Evolutionary conservation across 352 stramenopile species (phyloP).

Genomic region (Globisporangium paddicum): DNA sequence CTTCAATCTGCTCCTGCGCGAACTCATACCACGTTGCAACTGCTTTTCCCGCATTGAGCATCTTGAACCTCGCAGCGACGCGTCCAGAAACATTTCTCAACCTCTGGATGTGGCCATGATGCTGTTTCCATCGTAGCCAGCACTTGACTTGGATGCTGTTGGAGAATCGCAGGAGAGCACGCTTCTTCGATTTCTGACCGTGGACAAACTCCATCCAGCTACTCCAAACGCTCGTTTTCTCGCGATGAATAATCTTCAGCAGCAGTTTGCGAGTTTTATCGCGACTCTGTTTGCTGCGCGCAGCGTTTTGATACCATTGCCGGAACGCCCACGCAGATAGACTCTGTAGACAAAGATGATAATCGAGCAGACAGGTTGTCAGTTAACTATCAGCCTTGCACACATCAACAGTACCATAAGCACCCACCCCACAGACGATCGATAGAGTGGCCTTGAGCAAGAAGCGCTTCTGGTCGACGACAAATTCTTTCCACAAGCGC

Average conservation of each 20-base stretch:
- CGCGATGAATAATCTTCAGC: constrained; percentile 46
- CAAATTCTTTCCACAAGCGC: constrained; percentile 46
- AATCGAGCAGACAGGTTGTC: background rate
- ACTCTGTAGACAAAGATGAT: constrained; percentile 24
- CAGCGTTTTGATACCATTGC: constrained; percentile 47
- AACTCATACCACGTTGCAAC: constrained; percentile 70
- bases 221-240: constrained; percentile 52
- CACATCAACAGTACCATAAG: no score
- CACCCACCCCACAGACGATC: constrained; percentile 66
- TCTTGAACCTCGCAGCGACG: constrained; percentile 35
- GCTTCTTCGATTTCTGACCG: constrained; percentile 44
- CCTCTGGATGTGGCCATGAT: constrained; percentile 31
- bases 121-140: constrained; percentile 50
- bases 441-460: constrained; percentile 63
- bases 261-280: constrained; percentile 47
- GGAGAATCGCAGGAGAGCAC: constrained; percentile 57
- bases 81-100: constrained; percentile 38
- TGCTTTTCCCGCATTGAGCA: constrained; percentile 33
- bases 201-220: constrained; percentile 54
- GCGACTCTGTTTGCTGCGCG: constrained; percentile 28
- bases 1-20: constrained; percentile 42
- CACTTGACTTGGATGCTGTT: constrained; percentile 58
- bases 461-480: constrained; percentile 57
- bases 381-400: background rate
- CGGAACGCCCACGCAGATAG: constrained; percentile 64